Conservation (phyloP, 2,329 filamentous ascomycete species). For the Davidsoniella australis region DNA sequence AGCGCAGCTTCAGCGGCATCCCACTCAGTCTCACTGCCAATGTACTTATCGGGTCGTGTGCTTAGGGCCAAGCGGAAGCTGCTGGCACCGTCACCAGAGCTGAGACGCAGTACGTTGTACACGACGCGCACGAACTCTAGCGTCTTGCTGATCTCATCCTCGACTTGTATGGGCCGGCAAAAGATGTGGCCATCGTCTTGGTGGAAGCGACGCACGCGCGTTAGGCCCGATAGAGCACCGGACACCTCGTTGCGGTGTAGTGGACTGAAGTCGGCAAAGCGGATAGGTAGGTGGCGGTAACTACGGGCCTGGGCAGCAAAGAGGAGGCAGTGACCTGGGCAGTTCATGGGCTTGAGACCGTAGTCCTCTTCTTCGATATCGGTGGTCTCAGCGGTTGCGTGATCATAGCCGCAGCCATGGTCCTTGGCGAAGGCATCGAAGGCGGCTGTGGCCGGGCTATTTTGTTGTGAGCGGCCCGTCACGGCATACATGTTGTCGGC, state of each 20-base stretch:
- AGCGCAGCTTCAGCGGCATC: constrained; percentile 26
- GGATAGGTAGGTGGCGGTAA: constrained; percentile 65
- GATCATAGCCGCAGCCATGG: constrained; percentile 18
- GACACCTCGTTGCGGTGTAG: constrained; percentile 78
- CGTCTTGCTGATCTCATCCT: constrained; percentile 55
- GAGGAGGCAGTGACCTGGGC: constrained; percentile 72
- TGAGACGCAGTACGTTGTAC: constrained; percentile 53
- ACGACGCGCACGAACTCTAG: constrained; percentile 58
- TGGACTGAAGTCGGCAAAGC: constrained; percentile 75
- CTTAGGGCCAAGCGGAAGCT: constrained; percentile 58
- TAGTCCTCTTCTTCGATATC: constrained; percentile 40
- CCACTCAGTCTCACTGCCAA: constrained; percentile 54
- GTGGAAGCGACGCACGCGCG: constrained; percentile 70
- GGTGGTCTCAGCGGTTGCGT: constrained; percentile 21
- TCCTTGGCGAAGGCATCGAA: not conserved
- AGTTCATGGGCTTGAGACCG: constrained; percentile 86
- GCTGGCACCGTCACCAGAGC: constrained; percentile 20
- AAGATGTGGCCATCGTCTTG: constrained; percentile 89
- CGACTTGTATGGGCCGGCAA: constrained; percentile 60
- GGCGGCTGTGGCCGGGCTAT: not conserved
- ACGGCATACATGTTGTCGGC: constrained; percentile 87
- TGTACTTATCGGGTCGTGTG: constrained; percentile 64
- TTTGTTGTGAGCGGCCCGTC: constrained; percentile 28
- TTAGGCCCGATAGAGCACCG: constrained; percentile 64
- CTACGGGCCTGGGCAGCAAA: constrained; percentile 58